These are phyloP conservation scores for Prunus fruticosa DNA, from an alignment of 306 rosid genomes.

Conservation along the genomic window DNA sequence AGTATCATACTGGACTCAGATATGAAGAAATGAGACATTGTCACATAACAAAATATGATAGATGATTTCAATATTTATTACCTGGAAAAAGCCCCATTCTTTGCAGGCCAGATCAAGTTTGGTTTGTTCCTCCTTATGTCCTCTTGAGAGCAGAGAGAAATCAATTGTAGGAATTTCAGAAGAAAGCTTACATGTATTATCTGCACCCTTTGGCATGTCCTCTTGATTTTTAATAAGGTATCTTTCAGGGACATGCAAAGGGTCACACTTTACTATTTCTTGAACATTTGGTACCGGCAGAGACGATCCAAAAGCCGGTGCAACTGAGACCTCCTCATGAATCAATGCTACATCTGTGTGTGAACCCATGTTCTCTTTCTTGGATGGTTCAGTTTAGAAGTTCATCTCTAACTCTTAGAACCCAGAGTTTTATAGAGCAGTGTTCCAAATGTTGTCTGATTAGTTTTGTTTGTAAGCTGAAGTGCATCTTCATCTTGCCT, in stretches of 20 bases:
- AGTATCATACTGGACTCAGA: background rate
- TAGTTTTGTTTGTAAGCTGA: background rate
- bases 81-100: slow-evolving; percentile 42
- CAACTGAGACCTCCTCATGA: background rate
- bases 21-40: background rate
- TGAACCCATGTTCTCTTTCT: background rate
- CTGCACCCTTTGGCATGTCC: slow-evolving; percentile 12
- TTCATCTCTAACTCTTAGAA: background rate
- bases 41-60: background rate
- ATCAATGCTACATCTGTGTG: background rate
- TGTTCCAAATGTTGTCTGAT: background rate
- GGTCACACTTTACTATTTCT: slow-evolving; percentile 36
- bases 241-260: slow-evolving; percentile 28
- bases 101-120: slow-evolving; percentile 30
- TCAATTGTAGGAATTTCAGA: slow-evolving; percentile 23
- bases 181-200: background rate
- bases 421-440: background rate
- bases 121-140: slow-evolving; percentile 16
- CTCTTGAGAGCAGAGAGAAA: slow-evolving; percentile 21
- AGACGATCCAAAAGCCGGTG: background rate
- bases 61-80: background rate
- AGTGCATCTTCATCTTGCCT: background rate
- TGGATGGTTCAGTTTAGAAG: background rate
- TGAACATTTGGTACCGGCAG: slow-evolving; percentile 33
- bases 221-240: slow-evolving; percentile 8